Percentiles rank a stretch among this genome's conserved stretches.
Conservation (phyloP, 371 early-diverging fungal species). For the Rhizopus arrhizus region DNA sequence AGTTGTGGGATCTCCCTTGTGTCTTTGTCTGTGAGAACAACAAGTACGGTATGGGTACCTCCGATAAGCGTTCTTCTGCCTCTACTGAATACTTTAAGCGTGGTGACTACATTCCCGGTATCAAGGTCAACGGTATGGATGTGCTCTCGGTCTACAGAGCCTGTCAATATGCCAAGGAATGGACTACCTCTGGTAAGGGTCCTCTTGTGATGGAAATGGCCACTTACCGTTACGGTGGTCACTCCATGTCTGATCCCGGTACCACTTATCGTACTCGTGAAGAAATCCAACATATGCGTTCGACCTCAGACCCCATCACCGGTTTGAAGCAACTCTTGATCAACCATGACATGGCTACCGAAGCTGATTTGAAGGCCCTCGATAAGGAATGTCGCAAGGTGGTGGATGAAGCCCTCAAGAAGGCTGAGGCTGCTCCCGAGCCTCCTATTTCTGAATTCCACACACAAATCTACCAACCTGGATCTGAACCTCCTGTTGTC, state of each 20-base stretch:
- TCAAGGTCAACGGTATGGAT: conserved; percentile 94
- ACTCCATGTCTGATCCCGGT: conserved; percentile 99
- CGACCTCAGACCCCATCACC: conserved; percentile 90
- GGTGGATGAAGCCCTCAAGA: conserved; percentile 84
- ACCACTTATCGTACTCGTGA: conserved; percentile 98
- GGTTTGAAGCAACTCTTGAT: conserved; percentile 84
- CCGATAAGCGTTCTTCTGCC: conserved; percentile 88
- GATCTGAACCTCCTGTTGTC: conserved; percentile 69
- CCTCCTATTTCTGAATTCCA: conserved; percentile 77
- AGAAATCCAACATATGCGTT: conserved; percentile 96
- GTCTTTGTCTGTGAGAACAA: conserved; percentile 99
- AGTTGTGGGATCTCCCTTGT: conserved; percentile 96
- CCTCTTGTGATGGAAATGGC: conserved; percentile 97
- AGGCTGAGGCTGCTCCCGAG: conserved; percentile 85
- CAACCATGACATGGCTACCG: conserved; percentile 69
- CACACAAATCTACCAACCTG: conserved; percentile 83
- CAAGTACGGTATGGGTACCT: conserved; percentile 99
- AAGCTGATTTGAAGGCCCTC: conserved; percentile 89
- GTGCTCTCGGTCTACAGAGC: conserved; percentile 91
- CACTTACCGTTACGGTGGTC: conserved; percentile 99
- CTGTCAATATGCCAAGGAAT: conserved; percentile 82
- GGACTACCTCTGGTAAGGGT: conserved; percentile 83
- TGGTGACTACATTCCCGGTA: conserved; percentile 96
- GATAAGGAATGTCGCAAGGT: conserved; percentile 87
- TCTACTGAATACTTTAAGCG: conserved; percentile 95